A percentile compares a stretch with the other conserved stretches of the same genome.
Conservation (phyloP, 1,284 basidiomycete genomes). For the Ceratobasidium sp. region DNA sequence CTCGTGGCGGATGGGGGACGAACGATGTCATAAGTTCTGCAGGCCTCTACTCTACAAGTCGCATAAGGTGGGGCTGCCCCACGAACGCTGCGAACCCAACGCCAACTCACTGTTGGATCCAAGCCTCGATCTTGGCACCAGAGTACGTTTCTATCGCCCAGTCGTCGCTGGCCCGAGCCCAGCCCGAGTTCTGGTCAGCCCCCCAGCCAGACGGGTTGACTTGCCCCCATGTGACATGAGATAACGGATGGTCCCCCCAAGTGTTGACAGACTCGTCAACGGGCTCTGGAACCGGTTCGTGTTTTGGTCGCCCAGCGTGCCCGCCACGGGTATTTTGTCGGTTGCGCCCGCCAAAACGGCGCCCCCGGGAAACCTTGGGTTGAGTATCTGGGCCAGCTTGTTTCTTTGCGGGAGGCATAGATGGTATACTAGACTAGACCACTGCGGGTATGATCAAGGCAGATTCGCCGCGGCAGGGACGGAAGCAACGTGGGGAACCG, state of each 20-base stretch:
- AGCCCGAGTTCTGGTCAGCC: neutral
- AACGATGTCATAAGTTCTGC: neutral
- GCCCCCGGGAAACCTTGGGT: slow-evolving; percentile 9
- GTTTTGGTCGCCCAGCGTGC: neutral
- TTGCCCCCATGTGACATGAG: slow-evolving; percentile 14
- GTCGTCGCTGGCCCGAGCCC: slow-evolving; percentile 7
- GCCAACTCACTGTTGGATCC: slow-evolving; percentile 28
- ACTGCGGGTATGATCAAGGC: slow-evolving; percentile 14
- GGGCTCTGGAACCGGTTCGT: neutral
- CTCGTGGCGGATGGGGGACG: slow-evolving; percentile 30
- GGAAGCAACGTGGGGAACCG: slow-evolving; percentile 41
- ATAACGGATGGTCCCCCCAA: neutral
- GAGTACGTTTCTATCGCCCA: slow-evolving; percentile 37
- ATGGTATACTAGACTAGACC: slow-evolving; percentile 4
- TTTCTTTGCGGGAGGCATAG: slow-evolving; percentile 30
- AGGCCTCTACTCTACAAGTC: slow-evolving; percentile 31
- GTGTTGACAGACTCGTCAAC: neutral
- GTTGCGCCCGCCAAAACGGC: slow-evolving; percentile 17
- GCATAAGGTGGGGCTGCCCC: slow-evolving; percentile 4
- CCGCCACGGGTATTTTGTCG: slow-evolving; percentile 12
- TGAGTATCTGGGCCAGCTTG: slow-evolving; percentile 1
- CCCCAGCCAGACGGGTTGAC: slow-evolving; percentile 25
- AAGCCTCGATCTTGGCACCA: slow-evolving; percentile 14
- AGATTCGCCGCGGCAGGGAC: slow-evolving; percentile 7
- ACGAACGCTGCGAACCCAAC: neutral